Conservation (phyloP, 768 basidiomycete genomes). For the Pleurotus salmoneostramineus region DNA sequence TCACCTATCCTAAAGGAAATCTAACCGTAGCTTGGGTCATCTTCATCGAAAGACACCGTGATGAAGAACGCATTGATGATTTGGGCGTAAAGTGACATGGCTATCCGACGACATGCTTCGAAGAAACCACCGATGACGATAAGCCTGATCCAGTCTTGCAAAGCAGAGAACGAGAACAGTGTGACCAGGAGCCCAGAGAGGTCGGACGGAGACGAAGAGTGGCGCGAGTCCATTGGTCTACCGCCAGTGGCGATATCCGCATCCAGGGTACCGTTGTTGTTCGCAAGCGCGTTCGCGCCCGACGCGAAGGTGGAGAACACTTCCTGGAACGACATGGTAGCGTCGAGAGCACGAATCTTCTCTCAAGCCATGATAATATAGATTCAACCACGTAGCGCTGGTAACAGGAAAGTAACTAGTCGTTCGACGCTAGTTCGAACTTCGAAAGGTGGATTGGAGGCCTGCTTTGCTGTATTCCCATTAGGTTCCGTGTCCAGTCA, state of each 20-base stretch:
- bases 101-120: constrained; percentile 41
- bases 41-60: constrained; percentile 44
- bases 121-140: constrained; percentile 48
- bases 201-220: background rate
- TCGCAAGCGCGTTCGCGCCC: background rate
- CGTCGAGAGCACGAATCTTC: background rate
- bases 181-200: constrained; percentile 14
- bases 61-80: constrained; percentile 43
- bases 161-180: constrained; percentile 34
- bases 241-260: background rate
- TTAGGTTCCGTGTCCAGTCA: background rate
- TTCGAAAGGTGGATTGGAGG: constrained; percentile 1
- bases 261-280: background rate
- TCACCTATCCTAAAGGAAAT: background rate
- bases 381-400: constrained; percentile 3
- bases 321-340: constrained; percentile 6
- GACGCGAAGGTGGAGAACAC: constrained; percentile 4
- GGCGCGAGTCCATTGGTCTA: background rate
- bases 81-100: constrained; percentile 28
- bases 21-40: constrained; percentile 25
- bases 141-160: constrained; percentile 51
- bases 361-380: background rate
- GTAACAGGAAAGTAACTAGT: constrained; percentile 1
- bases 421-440: background rate
- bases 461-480: background rate